Base-by-base conservation (phyloP, 2,329 filamentous ascomycete genomes). In the Exophiala lecanii-corni region DNA sequence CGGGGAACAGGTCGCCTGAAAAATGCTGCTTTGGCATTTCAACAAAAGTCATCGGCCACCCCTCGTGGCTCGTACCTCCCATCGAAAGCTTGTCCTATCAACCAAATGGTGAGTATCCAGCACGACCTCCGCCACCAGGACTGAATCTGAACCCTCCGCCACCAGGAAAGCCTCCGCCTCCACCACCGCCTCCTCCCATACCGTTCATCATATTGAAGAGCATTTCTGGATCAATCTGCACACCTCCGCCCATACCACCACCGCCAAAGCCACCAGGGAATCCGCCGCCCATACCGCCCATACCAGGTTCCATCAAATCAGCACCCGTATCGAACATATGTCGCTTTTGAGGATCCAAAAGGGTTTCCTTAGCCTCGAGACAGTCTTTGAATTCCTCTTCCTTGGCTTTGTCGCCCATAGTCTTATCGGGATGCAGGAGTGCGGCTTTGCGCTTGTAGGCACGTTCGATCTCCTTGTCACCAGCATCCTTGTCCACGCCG, bases 331-430 rank as follows among this genome's bases (percentile, higher is more conserved):
- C 91, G 62, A 94, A 98, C 40, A 85, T 76, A 53, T 86, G 84
- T 55, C 87, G 83, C 72, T 95, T 97, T 83, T 95, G 82, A 71
- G 89, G 74, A 67, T 98, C 92, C 61, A 86, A 95, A 68, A 98
- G 71, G 37, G 84, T 94, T 70, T 98, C 92, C 63, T 98, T 95
- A 30, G 91, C 91, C 72, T 98, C 92, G 58, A 89, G 86, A 63
- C 96, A 86, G 63, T 98, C 92, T 78, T 98, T 97, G 78, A 98
- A 98, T 60, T 86, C 82, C 57, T 87, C 84, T 59, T 89, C 91
- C 50, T 92, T 92, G 39, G 80, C 75, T 45, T 81, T 77, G 57
- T 96, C 86, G 50, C 84, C 86, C 1, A 84, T 87, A 69, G 97
- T 98, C 79, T 98, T 98, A 71, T 98, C 92, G 2, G 92, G 92